phyloP scores from a whole-genome alignment of 768 basidiomycete genomes.

The Mycena capillaripes region DNA sequence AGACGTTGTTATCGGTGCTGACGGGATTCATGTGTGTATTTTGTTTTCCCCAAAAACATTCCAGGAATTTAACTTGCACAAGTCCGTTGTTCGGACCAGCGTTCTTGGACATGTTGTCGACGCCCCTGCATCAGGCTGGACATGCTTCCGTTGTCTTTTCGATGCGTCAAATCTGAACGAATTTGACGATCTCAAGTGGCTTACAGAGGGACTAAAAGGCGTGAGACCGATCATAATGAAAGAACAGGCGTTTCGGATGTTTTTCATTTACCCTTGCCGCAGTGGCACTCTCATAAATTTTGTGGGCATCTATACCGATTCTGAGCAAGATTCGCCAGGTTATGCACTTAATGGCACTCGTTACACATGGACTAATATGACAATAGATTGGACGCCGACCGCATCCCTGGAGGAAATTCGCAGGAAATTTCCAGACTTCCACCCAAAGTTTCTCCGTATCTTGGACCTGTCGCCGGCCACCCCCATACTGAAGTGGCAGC shows the following conservation, averaged over 20 bases:
- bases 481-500: not conserved
- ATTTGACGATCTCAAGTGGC: constrained; percentile 12
- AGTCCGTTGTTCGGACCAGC: constrained; percentile 19
- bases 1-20: constrained; percentile 37
- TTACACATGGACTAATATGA: too few species aligned
- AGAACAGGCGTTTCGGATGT: not conserved
- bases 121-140: not conserved
- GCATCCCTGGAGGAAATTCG: not conserved
- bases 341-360: not conserved
- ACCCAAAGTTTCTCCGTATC: constrained; percentile 17
- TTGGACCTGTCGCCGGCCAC: not conserved
- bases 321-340: not conserved
- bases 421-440: not conserved
- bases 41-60: too few species aligned
- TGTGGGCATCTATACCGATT: not conserved
- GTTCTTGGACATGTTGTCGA: not conserved
- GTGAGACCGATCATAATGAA: not conserved
- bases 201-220: not conserved
- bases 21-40: constrained; percentile 23
- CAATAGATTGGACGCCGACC: not conserved
- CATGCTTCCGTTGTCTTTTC: constrained; percentile 10
- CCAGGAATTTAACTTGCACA: not conserved
- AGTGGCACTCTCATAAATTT: not conserved
- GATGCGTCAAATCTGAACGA: not conserved
- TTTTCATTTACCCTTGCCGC: not conserved